These are phyloP conservation scores for Umbelopsis sp. DNA, from an alignment of 371 early-diverging fungal genomes.

Conservation along the genomic window DNA sequence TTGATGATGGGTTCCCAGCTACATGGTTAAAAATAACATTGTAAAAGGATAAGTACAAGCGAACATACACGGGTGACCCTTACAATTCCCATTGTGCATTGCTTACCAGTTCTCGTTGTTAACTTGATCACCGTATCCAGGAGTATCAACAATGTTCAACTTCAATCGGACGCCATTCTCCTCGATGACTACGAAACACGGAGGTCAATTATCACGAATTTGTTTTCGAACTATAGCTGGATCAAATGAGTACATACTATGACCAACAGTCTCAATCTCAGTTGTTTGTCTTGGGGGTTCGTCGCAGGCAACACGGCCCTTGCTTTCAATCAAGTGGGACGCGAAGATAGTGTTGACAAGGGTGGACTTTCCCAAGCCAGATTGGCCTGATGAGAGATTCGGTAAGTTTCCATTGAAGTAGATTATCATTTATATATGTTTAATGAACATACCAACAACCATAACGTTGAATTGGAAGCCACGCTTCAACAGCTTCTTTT, in stretches of 20 bases:
- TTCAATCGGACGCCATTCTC: constrained; percentile 81
- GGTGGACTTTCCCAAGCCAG: constrained; percentile 98
- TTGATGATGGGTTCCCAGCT: constrained; percentile 87
- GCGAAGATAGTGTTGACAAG: constrained; percentile 94
- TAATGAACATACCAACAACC: constrained; percentile 74
- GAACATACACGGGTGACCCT: not conserved
- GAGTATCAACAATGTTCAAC: constrained; percentile 81
- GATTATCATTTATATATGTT: not conserved
- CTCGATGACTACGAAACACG: constrained; percentile 59
- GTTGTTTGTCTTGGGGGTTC: constrained; percentile 82
- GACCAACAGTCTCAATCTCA: constrained; percentile 81
- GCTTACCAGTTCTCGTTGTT: constrained; percentile 84
- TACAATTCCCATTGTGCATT: not conserved
- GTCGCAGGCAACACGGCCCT: constrained; percentile 73
- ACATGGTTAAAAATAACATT: not conserved
- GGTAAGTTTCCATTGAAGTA: not conserved
- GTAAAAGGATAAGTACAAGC: not conserved
- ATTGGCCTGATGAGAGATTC: constrained; percentile 70
- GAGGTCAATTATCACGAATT: not conserved
- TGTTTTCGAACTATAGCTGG: not conserved
- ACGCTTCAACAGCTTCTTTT: constrained; percentile 89
- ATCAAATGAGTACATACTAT: constrained; percentile 48
- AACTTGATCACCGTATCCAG: constrained; percentile 78
- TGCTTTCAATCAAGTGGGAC: constrained; percentile 79
- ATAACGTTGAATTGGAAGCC: constrained; percentile 96